phyloP scores from a whole-genome alignment of 2,329 filamentous ascomycete genomes.

The Colletotrichum spinosum region DNA sequence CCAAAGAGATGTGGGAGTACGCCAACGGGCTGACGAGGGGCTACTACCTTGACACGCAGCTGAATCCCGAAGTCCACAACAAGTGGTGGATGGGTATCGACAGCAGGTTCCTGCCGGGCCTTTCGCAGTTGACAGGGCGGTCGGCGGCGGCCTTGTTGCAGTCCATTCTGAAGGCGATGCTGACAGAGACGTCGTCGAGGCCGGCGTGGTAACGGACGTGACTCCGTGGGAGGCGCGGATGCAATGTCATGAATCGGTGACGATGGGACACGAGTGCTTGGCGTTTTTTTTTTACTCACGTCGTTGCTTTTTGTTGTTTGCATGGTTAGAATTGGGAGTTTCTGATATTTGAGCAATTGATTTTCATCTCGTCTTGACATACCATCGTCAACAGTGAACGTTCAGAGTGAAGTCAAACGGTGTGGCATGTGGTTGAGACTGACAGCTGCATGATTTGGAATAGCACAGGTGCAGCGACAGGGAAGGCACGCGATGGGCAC shows the following conservation, averaged over 20 bases:
- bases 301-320: no score
- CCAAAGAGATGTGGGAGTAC: slow-evolving; percentile 10
- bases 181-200: neutral
- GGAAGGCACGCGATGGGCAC: no score
- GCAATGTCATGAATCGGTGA: neutral
- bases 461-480: no score
- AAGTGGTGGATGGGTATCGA: slow-evolving; percentile 5
- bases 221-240: slow-evolving; percentile 23
- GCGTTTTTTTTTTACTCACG: neutral
- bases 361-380: no score
- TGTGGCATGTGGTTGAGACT: no score
- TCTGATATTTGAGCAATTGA: no score
- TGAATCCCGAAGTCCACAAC: slow-evolving; percentile 3
- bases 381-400: no score
- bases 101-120: neutral
- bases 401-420: no score
- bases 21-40: slow-evolving; percentile 27
- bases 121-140: neutral
- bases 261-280: neutral
- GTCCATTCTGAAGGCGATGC: neutral
- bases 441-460: no score
- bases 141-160: neutral
- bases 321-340: no score
- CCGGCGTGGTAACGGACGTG: neutral
- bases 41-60: slow-evolving; percentile 18